These are phyloP conservation scores for Trichophyton benhamiae DNA, from an alignment of 2,329 filamentous ascomycete species.

Conservation along the genomic window DNA sequence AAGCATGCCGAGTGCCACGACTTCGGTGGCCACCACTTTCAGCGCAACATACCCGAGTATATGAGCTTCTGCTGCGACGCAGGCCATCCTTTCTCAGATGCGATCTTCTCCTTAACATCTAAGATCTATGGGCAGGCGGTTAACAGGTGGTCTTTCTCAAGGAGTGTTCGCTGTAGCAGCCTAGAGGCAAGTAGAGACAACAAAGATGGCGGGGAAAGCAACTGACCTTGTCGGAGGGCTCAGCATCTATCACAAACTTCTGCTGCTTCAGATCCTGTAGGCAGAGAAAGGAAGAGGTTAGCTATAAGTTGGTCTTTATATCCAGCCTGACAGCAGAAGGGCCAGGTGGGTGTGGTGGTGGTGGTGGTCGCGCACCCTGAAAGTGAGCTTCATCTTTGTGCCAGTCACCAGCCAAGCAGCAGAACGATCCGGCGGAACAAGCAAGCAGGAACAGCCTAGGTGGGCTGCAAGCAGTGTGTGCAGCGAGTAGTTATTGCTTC, in stretches of 20 bases:
- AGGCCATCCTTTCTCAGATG: conserved; percentile 87
- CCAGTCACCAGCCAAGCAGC: neutral
- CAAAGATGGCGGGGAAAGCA: neutral
- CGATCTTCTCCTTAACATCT: conserved; percentile 83
- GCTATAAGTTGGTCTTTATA: conserved; percentile 1
- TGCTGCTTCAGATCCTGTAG: conserved; percentile 90
- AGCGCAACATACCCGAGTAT: conserved; percentile 64
- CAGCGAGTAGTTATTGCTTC: neutral
- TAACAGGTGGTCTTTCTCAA: conserved; percentile 4
- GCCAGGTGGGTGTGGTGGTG: neutral
- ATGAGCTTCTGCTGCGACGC: conserved; percentile 86
- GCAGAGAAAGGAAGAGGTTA: conserved; percentile 11
- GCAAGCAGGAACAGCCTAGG: neutral
- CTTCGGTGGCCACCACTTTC: no score
- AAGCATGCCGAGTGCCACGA: neutral
- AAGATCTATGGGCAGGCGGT: conserved; percentile 51
- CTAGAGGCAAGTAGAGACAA: neutral
- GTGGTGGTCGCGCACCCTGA: conserved; percentile 11
- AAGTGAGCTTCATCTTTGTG: conserved; percentile 16
- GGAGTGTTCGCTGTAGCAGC: neutral
- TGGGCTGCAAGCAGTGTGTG: neutral
- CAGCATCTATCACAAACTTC: conserved; percentile 92
- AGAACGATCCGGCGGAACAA: neutral
- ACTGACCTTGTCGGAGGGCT: conserved; percentile 79
- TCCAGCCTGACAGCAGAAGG: neutral